Evolutionary conservation across 1,139 yeast species (phyloP).

Genomic region (Scheffersomyces stambukii): DNA sequence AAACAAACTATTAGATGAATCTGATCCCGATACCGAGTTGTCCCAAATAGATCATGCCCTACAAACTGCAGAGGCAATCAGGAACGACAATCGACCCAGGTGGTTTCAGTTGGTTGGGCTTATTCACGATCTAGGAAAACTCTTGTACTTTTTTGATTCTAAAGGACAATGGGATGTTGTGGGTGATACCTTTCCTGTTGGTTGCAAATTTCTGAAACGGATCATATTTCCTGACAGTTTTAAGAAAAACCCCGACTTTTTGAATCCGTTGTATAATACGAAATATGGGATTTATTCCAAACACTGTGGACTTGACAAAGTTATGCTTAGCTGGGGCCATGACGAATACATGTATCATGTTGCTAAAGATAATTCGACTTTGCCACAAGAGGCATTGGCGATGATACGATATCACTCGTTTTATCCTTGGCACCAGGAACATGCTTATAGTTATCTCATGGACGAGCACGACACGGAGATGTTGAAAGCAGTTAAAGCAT

Average conservation of each 20-base stretch:
- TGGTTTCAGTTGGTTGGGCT: constrained; percentile 77
- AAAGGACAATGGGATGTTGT: constrained; percentile 83
- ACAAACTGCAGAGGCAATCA: constrained; percentile 73
- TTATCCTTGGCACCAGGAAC: constrained; percentile 75
- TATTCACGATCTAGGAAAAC: constrained; percentile 68
- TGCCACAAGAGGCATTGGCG: constrained; percentile 66
- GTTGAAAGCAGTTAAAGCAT: constrained; percentile 61
- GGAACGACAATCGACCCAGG: constrained; percentile 63
- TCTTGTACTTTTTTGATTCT: constrained; percentile 65
- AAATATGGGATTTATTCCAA: constrained; percentile 64
- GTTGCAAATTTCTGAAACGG: constrained; percentile 58
- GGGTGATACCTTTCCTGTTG: constrained; percentile 76
- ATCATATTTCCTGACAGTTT: constrained; percentile 62
- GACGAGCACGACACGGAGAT: constrained; percentile 58
- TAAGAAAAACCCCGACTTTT: constrained; percentile 54
- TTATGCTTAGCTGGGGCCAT: constrained; percentile 77
- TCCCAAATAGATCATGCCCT: constrained; percentile 74
- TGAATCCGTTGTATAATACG: constrained; percentile 61
- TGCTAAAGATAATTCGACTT: constrained; percentile 58
- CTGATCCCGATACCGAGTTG: constrained; percentile 72
- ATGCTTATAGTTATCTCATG: constrained; percentile 64
- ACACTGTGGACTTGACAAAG: constrained; percentile 65
- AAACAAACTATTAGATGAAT: constrained; percentile 61
- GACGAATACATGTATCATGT: constrained; percentile 76
- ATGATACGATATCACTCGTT: constrained; percentile 75